These are phyloP conservation scores for Psilocybe tampanensis DNA, from an alignment of 768 basidiomycete genomes.

Conservation along the genomic window DNA sequence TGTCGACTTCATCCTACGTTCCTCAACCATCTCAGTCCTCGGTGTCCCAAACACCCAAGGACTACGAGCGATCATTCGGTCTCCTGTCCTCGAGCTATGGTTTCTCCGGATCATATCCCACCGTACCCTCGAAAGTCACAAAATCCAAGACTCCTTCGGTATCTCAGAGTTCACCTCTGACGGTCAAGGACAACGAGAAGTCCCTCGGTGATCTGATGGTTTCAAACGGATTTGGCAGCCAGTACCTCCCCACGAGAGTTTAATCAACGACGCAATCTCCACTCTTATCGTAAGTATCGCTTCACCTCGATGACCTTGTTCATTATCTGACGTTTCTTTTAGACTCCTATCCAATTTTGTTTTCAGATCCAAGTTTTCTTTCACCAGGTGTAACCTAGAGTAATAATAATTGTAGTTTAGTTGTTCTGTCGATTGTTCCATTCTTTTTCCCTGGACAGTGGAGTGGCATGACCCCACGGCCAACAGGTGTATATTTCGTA, in stretches of 20 bases:
- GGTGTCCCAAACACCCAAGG: constrained; percentile 13
- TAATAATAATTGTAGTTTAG: too few species aligned
- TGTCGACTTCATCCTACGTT: neutral
- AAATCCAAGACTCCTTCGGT: constrained; percentile 3
- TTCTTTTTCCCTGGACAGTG: too few species aligned
- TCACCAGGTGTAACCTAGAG: too few species aligned
- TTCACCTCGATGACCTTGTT: neutral
- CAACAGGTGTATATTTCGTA: too few species aligned
- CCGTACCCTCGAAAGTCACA: constrained; percentile 7
- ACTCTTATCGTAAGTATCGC: neutral
- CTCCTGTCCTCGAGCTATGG: constrained; percentile 18
- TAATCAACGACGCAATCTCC: neutral
- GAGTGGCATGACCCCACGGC: too few species aligned
- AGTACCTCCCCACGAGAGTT: neutral
- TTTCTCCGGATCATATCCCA: constrained; percentile 10
- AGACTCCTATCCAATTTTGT: too few species aligned
- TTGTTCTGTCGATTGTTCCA: too few species aligned
- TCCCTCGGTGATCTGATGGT: constrained; percentile 16
- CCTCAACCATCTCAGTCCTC: too few species aligned
- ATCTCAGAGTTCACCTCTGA: constrained; percentile 5
- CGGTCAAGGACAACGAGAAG: constrained; percentile 22
- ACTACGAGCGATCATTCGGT: constrained; percentile 27
- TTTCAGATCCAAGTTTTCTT: too few species aligned
- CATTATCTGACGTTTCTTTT: neutral
- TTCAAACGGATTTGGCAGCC: neutral